Evolutionary conservation across 2,329 filamentous ascomycete species (phyloP).

Genomic region (Sarocladium brachiariae): DNA sequence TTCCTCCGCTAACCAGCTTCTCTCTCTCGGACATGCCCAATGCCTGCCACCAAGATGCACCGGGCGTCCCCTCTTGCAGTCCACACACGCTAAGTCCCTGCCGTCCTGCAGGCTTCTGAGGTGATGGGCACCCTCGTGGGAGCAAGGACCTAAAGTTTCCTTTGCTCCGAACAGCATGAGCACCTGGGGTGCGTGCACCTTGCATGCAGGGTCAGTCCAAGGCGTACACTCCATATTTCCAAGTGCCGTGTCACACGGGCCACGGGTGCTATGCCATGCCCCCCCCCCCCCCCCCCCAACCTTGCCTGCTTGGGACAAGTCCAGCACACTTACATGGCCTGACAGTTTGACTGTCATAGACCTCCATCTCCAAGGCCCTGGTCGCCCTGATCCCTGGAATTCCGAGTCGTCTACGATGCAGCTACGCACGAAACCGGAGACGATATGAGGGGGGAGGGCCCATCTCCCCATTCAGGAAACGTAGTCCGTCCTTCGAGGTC

Average conservation of each 20-base stretch:
- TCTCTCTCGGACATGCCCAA: not conserved
- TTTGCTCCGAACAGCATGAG: conserved; percentile 8
- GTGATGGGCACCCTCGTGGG: conserved; percentile 6
- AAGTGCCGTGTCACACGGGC: conserved; percentile 8
- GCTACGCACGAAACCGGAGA: conserved; percentile 2
- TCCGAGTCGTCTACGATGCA: not conserved
- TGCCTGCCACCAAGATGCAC: not conserved
- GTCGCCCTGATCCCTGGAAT: conserved; percentile 1
- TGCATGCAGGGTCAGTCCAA: not conserved
- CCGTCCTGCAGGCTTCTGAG: conserved; percentile 8
- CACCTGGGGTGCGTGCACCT: conserved; percentile 8
- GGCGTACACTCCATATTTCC: not conserved
- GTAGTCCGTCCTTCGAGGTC: not conserved
- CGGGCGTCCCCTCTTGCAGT: not conserved
- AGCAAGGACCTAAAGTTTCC: not conserved
- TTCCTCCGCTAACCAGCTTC: not conserved
- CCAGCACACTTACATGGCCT: conserved; percentile 1
- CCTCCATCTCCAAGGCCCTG: not conserved
- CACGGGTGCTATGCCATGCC: not conserved
- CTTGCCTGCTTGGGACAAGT: conserved; percentile 4
- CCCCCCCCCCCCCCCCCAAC: too few species aligned
- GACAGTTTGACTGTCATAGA: not conserved
- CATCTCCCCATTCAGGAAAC: not conserved
- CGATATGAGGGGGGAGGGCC: not conserved
- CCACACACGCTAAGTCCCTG: conserved; percentile 5